Evolutionary conservation across 768 basidiomycete genomes (phyloP), one percentile per base, ranked within the genome.

Genomic region (Hypholoma sublateritium): DNA sequence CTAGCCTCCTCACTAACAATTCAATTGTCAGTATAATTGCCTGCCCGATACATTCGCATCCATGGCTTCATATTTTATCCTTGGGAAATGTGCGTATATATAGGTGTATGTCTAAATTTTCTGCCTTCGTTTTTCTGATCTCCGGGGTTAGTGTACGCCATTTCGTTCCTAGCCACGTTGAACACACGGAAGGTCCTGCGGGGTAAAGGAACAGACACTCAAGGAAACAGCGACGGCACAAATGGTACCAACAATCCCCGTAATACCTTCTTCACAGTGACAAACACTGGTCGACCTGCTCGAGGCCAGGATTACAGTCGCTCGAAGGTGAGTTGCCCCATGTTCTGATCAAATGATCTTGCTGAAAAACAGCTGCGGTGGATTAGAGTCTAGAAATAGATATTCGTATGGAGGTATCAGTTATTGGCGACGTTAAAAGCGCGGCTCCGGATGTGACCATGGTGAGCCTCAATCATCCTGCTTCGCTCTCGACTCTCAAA

Each of bases 51-150:
- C 79, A 61, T 81, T 87, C 66, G 73, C 81, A 42, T 88, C 81
- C 64, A 77, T 86, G 63, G 75, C 76, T 12, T 74, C 77, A 47
- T 87, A 86, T 65, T 85, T 87, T 59, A 77, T 82, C 32, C 67
- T 87, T 54, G 80, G 78, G 62, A 87, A 86, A 69, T 60, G 85
- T 85, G 65, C 61, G 82, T 67, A 16, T 8, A 44, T 7, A 13
- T 28, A n/a, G n/a, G n/a, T n/a, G n/a, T n/a, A 11, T 47, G 17
- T 36, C 14, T 34, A 25, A 34, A 13, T 34, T 32, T 13, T 24
- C 2, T 53, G 44, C 51, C n/a, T 43, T n/a, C 14, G 17, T 43
- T 34, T 56, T 32, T 55, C 47, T 28, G 25, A n/a, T 12, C 14
- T 16, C 43, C 32, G 17, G 32, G 25, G 6, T 3, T 56, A 77